These are phyloP conservation scores for Alternaria longipes DNA, from an alignment of 2,329 filamentous ascomycete genomes.

Conservation along the genomic window DNA sequence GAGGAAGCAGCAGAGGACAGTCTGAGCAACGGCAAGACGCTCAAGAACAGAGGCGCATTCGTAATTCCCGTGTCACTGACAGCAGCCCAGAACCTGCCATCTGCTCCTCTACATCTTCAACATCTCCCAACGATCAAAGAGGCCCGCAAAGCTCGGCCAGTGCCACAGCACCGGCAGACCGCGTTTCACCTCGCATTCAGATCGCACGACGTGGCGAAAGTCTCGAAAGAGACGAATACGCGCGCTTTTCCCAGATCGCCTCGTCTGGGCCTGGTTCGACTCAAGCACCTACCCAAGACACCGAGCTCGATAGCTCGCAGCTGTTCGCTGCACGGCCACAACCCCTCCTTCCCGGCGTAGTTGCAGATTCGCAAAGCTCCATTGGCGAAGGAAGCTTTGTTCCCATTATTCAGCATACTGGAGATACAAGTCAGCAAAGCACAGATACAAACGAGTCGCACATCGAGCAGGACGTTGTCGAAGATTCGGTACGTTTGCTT, in stretches of 20 bases:
- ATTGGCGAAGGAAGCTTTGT: constrained; percentile 34
- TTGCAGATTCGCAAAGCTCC: constrained; percentile 42
- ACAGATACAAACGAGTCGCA: constrained; percentile 11
- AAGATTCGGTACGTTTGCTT: constrained; percentile 22
- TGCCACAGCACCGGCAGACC: not conserved
- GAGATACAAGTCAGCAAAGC: constrained; percentile 16
- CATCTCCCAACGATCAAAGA: constrained; percentile 6
- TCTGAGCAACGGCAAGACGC: not conserved
- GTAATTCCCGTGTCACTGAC: constrained; percentile 23
- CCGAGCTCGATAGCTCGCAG: constrained; percentile 32
- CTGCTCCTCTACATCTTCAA: not conserved
- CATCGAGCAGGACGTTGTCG: constrained; percentile 9
- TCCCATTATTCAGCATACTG: constrained; percentile 32
- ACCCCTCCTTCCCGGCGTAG: constrained; percentile 26
- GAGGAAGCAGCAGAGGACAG: constrained; percentile 1
- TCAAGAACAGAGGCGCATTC: constrained; percentile 7
- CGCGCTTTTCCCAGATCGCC: constrained; percentile 31
- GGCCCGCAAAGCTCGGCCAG: not conserved
- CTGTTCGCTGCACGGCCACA: constrained; percentile 18
- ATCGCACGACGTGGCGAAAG: constrained; percentile 23
- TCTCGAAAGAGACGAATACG: constrained; percentile 35
- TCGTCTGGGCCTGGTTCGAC: constrained; percentile 5
- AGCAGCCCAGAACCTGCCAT: constrained; percentile 24
- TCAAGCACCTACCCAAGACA: constrained; percentile 9
- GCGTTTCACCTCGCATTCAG: constrained; percentile 24